Percentiles rank a stretch among this genome's conserved stretches.
Conservation (phyloP, 495 filamentous ascomycete genomes). For the Penicillium cinerascens region DNA sequence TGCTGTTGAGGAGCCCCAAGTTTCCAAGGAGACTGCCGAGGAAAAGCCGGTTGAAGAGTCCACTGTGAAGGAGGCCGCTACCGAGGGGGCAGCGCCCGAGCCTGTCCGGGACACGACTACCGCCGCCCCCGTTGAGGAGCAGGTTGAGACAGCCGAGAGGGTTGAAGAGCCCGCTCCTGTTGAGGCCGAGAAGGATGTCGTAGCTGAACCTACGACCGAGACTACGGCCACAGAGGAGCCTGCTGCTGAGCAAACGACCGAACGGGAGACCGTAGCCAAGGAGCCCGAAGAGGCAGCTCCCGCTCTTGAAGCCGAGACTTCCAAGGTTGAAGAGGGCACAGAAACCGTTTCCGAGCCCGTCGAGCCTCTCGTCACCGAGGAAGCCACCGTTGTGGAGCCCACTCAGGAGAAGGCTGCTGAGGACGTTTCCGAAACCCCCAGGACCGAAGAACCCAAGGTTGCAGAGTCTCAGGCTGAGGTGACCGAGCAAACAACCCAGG, state of each 20-base stretch:
- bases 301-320: neutral
- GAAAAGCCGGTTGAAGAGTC: no score
- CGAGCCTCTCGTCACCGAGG: neutral
- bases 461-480: neutral
- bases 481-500: neutral
- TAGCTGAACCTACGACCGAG: conserved; percentile 4
- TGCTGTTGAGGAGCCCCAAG: neutral
- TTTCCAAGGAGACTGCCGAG: conserved; percentile 7
- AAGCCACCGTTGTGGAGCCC: conserved; percentile 8
- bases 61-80: conserved; percentile 4
- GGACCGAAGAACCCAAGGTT: neutral
- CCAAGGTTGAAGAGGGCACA: neutral
- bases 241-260: conserved; percentile 5
- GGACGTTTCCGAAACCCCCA: neutral
- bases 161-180: neutral
- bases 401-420: neutral
- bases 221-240: conserved; percentile 11
- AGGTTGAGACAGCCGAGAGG: neutral
- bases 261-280: neutral
- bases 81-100: conserved; percentile 2
- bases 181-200: conserved; percentile 3
- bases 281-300: neutral
- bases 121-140: neutral
- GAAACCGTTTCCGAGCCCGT: neutral
- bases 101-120: conserved; percentile 7